phyloP scores from a whole-genome alignment of 2,329 filamentous ascomycete genomes.

The Curvularia sp. region DNA sequence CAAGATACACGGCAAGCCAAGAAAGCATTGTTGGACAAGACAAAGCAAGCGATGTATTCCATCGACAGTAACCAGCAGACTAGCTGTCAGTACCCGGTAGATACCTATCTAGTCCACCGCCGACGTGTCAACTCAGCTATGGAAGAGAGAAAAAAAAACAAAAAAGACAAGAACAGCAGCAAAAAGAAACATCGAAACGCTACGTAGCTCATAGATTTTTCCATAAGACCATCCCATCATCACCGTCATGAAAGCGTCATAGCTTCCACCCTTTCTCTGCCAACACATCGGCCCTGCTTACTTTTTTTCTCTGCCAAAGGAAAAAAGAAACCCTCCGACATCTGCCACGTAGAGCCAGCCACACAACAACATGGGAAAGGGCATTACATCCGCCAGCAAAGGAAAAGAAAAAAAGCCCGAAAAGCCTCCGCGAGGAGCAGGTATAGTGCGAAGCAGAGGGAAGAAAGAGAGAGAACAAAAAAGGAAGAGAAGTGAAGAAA shows the following conservation, averaged over 20 bases:
- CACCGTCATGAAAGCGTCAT: conserved; percentile 24
- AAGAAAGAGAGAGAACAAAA: conserved; percentile 17
- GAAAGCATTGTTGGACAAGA: background rate
- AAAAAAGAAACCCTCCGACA: conserved; percentile 15
- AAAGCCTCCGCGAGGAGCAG: conserved; percentile 36
- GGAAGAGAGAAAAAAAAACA: background rate
- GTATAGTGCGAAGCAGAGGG: conserved; percentile 35
- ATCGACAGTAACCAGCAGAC: background rate
- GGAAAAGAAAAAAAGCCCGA: conserved; percentile 23
- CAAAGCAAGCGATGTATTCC: background rate
- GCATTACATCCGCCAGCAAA: conserved; percentile 41
- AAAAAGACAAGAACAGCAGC: conserved; percentile 3
- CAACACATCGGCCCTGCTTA: conserved; percentile 21
- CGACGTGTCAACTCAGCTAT: conserved; percentile 4
- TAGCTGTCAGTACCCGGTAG: background rate
- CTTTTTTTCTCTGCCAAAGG: conserved; percentile 15
- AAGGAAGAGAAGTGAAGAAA: background rate
- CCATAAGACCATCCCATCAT: conserved; percentile 16
- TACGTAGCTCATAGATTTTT: conserved; percentile 20
- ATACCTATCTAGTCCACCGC: background rate
- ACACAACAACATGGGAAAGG: conserved; percentile 25
- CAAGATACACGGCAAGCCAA: background rate
- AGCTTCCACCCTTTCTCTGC: conserved; percentile 13
- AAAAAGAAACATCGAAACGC: conserved; percentile 14
- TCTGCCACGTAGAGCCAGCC: conserved; percentile 20